phyloP scores from a whole-genome alignment of 176 grass and related monocot species.

The Musa beccarii region DNA sequence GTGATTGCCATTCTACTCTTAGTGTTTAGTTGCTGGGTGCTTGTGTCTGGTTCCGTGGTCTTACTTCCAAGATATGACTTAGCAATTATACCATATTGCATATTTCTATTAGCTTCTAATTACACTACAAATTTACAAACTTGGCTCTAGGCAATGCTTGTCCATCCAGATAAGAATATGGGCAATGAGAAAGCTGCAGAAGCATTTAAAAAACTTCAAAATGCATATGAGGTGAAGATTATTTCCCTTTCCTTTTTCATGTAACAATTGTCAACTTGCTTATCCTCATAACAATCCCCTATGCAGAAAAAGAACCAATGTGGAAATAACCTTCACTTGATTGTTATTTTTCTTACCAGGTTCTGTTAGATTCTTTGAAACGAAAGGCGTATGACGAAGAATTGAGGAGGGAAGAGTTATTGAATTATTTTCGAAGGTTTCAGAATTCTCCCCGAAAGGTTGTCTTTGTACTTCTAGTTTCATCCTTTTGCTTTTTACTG shows the following conservation, averaged over 20 bases:
- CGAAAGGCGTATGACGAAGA: constrained; percentile 95
- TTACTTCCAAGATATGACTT: neutral
- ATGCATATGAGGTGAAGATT: constrained; percentile 78
- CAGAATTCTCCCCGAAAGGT: constrained; percentile 82
- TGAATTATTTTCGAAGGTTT: constrained; percentile 83
- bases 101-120: neutral
- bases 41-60: neutral
- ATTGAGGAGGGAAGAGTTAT: constrained; percentile 75
- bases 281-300: neutral
- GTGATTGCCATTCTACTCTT: constrained; percentile 30
- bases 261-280: neutral
- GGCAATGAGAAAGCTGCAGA: constrained; percentile 97
- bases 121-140: constrained; percentile 2
- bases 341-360: constrained; percentile 40
- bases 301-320: no score
- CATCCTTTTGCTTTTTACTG: constrained; percentile 7
- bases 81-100: neutral
- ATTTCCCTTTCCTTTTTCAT: constrained; percentile 11
- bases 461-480: constrained; percentile 14
- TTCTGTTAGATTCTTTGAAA: constrained; percentile 98
- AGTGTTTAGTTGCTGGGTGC: neutral
- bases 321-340: neutral
- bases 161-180: constrained; percentile 99
- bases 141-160: constrained; percentile 85
- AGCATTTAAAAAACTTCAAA: constrained; percentile 99